Conservation (phyloP, 2,329 filamentous ascomycete genomes). For the Trichoderma sp. region DNA sequence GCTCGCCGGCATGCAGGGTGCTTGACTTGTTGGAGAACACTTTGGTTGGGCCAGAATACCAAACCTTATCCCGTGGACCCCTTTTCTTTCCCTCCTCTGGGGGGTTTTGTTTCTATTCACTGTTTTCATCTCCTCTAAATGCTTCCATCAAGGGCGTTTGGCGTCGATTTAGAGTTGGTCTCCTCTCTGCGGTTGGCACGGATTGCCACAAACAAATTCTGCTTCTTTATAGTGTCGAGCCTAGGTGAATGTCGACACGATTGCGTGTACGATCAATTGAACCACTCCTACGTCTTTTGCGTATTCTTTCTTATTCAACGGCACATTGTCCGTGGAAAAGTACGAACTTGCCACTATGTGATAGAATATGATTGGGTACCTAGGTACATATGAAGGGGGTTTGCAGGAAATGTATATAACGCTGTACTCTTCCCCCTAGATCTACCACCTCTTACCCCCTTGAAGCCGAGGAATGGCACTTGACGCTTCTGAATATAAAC, state of each 20-base stretch:
- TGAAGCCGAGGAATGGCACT: not conserved
- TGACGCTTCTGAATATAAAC: too few species aligned
- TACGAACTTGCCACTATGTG: not conserved
- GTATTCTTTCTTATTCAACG: not conserved
- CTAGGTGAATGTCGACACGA: conserved; percentile 13
- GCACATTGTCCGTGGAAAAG: not conserved
- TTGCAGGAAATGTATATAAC: conserved; percentile 10
- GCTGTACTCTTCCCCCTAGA: not conserved
- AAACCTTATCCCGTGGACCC: not conserved
- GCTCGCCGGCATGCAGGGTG: not conserved
- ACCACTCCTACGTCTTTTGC: conserved; percentile 20
- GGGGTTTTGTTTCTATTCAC: not conserved
- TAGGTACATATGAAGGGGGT: not conserved
- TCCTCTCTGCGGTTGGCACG: conserved; percentile 19
- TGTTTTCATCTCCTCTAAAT: conserved; percentile 1
- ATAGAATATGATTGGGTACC: not conserved
- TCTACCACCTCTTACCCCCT: not conserved
- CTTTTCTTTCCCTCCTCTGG: not conserved
- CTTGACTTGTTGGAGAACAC: not conserved
- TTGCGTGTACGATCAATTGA: conserved; percentile 21
- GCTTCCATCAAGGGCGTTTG: conserved; percentile 11
- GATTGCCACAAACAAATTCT: conserved; percentile 17
- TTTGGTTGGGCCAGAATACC: not conserved
- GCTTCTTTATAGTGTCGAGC: conserved; percentile 7
- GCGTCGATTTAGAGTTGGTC: conserved; percentile 23